phyloP scores from a whole-genome alignment of 108 stramenopile genomes.

The Fistulifera solaris region DNA sequence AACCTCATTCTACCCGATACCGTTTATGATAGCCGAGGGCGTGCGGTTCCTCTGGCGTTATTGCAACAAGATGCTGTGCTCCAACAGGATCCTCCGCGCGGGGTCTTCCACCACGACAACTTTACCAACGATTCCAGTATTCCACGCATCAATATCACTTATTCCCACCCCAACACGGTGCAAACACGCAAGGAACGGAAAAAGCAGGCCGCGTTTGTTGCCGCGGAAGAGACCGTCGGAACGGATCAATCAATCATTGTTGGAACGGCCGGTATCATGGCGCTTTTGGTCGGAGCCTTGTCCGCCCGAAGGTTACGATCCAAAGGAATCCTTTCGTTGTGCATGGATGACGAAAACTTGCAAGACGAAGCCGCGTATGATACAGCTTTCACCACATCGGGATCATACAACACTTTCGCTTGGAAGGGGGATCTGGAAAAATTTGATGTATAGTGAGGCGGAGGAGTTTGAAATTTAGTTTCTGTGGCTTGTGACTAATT shows the following conservation, averaged over 20 bases:
- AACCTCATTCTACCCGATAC: conserved; percentile 4
- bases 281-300: conserved; percentile 64
- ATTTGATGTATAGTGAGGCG: conserved; percentile 61
- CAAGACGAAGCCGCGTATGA: conserved; percentile 57
- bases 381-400: conserved; percentile 24
- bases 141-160: neutral
- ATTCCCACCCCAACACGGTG: neutral
- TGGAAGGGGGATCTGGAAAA: conserved; percentile 78
- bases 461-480: no score
- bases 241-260: conserved; percentile 43
- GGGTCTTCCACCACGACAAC: neutral
- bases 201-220: neutral
- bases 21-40: conserved; percentile 1
- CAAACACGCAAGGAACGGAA: neutral
- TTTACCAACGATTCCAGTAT: neutral
- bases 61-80: neutral
- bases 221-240: neutral
- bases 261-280: conserved; percentile 75
- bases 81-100: neutral
- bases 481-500: no score
- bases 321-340: conserved; percentile 33
- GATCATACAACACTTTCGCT: conserved; percentile 41
- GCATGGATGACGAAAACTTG: conserved; percentile 70
- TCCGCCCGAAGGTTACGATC: conserved; percentile 48
- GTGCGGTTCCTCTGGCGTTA: neutral